Conservation (phyloP, 257 asterid genomes). For the Solanum habrochaites region DNA sequence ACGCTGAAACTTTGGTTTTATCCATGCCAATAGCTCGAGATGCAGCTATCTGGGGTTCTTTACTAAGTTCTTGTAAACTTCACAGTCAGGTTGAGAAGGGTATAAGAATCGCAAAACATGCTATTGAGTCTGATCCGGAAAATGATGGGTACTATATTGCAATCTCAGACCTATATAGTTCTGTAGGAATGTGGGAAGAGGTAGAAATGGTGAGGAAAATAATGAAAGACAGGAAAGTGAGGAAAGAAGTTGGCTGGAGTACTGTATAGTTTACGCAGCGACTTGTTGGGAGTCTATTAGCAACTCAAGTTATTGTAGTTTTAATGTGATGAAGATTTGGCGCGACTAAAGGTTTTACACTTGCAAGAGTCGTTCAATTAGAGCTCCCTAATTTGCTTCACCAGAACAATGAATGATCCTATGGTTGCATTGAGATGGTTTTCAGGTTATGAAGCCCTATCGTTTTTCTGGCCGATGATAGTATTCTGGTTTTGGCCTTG, state of each 20-base stretch:
- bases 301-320: neutral
- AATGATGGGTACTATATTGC: slow-evolving; percentile 67
- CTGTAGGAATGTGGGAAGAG: slow-evolving; percentile 62
- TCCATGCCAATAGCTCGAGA: slow-evolving; percentile 66
- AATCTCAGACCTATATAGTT: slow-evolving; percentile 55
- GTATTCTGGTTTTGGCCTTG: neutral
- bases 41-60: slow-evolving; percentile 66
- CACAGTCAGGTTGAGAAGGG: slow-evolving; percentile 52
- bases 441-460: neutral
- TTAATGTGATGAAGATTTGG: neutral
- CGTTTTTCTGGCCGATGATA: neutral
- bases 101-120: slow-evolving; percentile 58
- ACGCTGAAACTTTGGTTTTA: slow-evolving; percentile 53
- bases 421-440: neutral
- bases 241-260: slow-evolving; percentile 74
- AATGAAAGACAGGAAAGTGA: slow-evolving; percentile 51
- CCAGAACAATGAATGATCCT: neutral
- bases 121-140: slow-evolving; percentile 63
- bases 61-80: slow-evolving; percentile 61
- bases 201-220: slow-evolving; percentile 43
- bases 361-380: neutral
- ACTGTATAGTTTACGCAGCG: slow-evolving; percentile 11
- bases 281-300: neutral
- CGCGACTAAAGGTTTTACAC: neutral
- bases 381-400: neutral